Base-by-base conservation (phyloP, 1,139 yeast species). In the Scheffersomyces titani region DNA sequence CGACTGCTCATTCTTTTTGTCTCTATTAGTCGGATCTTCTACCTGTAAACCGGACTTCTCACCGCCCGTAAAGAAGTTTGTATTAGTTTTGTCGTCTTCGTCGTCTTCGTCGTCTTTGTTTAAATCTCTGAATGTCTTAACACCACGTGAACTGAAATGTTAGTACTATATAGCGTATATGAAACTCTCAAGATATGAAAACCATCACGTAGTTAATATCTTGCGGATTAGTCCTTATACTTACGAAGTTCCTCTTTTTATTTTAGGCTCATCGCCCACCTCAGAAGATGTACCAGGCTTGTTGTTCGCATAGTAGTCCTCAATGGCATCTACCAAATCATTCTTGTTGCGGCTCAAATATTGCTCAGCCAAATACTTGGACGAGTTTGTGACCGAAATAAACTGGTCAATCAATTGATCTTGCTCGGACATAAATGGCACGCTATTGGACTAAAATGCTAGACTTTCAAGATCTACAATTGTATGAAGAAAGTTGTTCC, bases 1-100 rank as follows among this genome's bases (percentile, higher is more conserved):
- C 69, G 83, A 69, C 72, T 80, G 66, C 72, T 74, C 84, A 44
- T 77, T 77, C 49, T 74, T 71, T 40, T 65, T 63, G 44, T 65
- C 72, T 55, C 77, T 77, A 60, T 86, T 82, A 65, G 87, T 85
- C 9, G 98, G 98, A 69, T 93, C 93, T 69, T 96, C 97, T 13
- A 94, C 98, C 63, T 94, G 97, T 63, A 94, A 78, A 0, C 90
- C 98, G 1, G 97, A 91, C 66, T 93, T 93, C 70, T 93, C 97
- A 55, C 97, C 99, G 21, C 97, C 97, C 3, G 98, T 94, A 65
- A 94, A 96, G 71, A 90, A 85, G 63, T 92, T 87, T 63, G 88
- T 84, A 61, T 86, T 85, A 19, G 87, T 84, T 53, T 87, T 86
- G 57, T 85, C 90, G 55, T 87, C 90, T 49, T 83, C 88, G 22